These are phyloP conservation scores for Heliamphora pulchella DNA, from an alignment of 179 eudicot genomes.

Conservation along the genomic window DNA sequence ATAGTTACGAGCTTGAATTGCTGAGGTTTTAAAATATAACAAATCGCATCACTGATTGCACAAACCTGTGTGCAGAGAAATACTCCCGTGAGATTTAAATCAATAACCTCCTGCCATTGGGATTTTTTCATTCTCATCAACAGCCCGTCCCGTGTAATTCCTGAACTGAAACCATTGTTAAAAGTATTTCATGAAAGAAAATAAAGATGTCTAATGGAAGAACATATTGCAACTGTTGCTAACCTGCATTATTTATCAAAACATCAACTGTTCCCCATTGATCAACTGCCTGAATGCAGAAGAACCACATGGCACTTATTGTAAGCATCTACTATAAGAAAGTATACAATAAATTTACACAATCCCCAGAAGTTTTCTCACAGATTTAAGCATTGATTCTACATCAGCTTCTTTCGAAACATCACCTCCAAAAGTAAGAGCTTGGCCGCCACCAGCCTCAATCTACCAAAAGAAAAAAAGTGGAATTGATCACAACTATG, in stretches of 20 bases:
- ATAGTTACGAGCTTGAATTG: slow-evolving; percentile 8
- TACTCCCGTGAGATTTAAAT: slow-evolving; percentile 87
- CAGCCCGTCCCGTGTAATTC: slow-evolving; percentile 82
- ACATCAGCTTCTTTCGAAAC: slow-evolving; percentile 94
- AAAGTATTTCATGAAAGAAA: too few species aligned
- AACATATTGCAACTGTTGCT: too few species aligned
- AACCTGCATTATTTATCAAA: slow-evolving; percentile 86
- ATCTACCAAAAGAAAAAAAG: slow-evolving; percentile 41
- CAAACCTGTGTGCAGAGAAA: slow-evolving; percentile 83
- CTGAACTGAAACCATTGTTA: slow-evolving; percentile 28
- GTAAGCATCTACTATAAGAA: too few species aligned
- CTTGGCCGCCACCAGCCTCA: slow-evolving; percentile 65
- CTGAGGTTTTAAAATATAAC: slow-evolving; percentile 1
- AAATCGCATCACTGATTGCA: neutral
- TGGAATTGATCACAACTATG: too few species aligned
- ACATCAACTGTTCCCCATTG: slow-evolving; percentile 91
- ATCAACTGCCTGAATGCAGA: slow-evolving; percentile 62
- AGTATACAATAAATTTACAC: too few species aligned
- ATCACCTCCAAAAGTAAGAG: slow-evolving; percentile 86
- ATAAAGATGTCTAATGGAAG: too few species aligned
- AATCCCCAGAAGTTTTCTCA: slow-evolving; percentile 25
- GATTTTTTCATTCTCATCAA: slow-evolving; percentile 86
- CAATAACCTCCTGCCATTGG: slow-evolving; percentile 89
- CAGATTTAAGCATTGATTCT: slow-evolving; percentile 86
- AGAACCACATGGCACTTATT: neutral